phyloP scores from a whole-genome alignment of 441 rosid species.

The Brassica balearica region DNA sequence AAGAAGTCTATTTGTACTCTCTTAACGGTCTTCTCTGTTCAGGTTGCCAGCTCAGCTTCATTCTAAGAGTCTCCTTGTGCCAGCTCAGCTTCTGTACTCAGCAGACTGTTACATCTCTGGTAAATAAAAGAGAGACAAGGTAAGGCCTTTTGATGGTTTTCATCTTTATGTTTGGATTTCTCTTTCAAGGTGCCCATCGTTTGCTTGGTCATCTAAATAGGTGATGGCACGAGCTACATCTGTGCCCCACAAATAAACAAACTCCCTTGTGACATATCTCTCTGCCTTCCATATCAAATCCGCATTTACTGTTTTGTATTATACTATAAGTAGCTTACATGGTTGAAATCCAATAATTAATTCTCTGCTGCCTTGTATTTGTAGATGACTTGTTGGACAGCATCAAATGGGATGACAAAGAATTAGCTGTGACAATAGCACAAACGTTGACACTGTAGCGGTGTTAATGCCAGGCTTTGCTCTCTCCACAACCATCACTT shows the following conservation, averaged over 20 bases:
- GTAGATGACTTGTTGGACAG: constrained; percentile 61
- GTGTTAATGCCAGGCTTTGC: too few relatives aligned
- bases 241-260: constrained; percentile 47
- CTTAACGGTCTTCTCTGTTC: too few relatives aligned
- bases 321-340: too few relatives aligned
- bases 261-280: too few relatives aligned
- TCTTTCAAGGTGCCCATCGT: constrained; percentile 55
- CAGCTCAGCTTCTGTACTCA: too few relatives aligned
- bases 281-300: too few relatives aligned
- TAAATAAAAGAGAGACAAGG: constrained; percentile 15
- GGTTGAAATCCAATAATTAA: too few relatives aligned
- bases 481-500: too few relatives aligned
- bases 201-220: constrained; percentile 48
- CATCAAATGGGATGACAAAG: constrained; percentile 90
- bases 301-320: too few relatives aligned
- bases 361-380: background rate
- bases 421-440: constrained; percentile 90
- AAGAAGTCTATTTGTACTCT: too few relatives aligned
- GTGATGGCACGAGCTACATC: constrained; percentile 51
- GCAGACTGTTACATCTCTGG: constrained; percentile 23
- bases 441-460: constrained; percentile 47
- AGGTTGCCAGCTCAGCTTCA: too few relatives aligned
- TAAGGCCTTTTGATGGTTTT: constrained; percentile 28
- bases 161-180: constrained; percentile 37
- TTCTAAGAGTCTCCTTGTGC: too few relatives aligned